Evolutionary conservation across 2,329 filamentous ascomycete genomes (phyloP).

Genomic region (Colletotrichum eleusines): DNA sequence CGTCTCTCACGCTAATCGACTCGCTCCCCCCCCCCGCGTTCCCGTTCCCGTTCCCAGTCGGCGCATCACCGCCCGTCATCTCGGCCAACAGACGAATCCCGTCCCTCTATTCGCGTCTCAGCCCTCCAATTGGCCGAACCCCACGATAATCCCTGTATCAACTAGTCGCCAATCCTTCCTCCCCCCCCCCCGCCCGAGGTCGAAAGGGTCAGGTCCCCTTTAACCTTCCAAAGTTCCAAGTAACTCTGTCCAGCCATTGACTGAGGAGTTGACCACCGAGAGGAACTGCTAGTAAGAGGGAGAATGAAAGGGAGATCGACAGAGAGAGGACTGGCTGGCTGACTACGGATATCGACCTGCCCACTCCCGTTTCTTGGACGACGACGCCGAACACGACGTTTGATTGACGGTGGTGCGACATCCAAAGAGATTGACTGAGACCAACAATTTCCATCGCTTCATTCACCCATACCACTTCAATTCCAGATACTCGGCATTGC

Average conservation of each 20-base stretch:
- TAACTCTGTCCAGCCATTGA: neutral
- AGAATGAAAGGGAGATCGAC: neutral
- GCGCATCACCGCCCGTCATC: neutral
- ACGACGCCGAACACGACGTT: slow-evolving; percentile 5
- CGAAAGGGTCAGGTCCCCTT: neutral
- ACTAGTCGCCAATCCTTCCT: slow-evolving; percentile 11
- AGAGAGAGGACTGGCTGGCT: neutral
- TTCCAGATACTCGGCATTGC: slow-evolving; percentile 36
- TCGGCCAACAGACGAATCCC: slow-evolving; percentile 4
- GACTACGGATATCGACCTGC: neutral
- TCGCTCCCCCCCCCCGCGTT: neutral
- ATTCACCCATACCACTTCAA: slow-evolving; percentile 1
- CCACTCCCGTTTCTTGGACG: neutral
- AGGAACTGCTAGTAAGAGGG: neutral
- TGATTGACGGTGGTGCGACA: neutral
- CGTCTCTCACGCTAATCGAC: neutral
- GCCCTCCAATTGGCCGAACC: slow-evolving; percentile 15
- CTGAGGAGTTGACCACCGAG: neutral
- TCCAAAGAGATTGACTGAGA: neutral
- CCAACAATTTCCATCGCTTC: neutral
- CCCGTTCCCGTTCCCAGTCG: neutral
- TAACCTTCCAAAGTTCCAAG: neutral
- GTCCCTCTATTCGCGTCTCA: neutral
- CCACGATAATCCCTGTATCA: slow-evolving; percentile 20
- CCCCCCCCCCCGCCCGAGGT: neutral